Evolutionary conservation across 192 early-diverging fungal species (phyloP).

Genomic region (Podila verticillata): DNA sequence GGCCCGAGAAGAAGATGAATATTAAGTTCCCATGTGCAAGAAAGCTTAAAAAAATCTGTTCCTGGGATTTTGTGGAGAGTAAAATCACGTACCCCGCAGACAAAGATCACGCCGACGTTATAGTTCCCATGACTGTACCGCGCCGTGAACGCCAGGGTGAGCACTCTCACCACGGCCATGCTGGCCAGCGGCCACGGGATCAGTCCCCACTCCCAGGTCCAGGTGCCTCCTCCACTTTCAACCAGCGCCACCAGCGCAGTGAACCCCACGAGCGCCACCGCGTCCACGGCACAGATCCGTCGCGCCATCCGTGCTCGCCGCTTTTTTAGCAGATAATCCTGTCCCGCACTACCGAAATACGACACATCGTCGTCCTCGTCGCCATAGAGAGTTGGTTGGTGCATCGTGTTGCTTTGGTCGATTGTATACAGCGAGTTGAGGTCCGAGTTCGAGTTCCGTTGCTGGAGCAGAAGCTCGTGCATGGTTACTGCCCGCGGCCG

Average conservation of each 20-base stretch:
- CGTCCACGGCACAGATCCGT: conserved; percentile 26
- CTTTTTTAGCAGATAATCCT: conserved; percentile 40
- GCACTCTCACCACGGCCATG: conserved; percentile 18
- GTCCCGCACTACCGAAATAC: conserved; percentile 42
- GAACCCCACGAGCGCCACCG: conserved; percentile 12
- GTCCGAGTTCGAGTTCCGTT: conserved; percentile 14
- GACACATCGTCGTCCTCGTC: conserved; percentile 22
- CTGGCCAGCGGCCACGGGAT: conserved; percentile 19
- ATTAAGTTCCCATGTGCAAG: no score
- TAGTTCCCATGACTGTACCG: conserved; percentile 47
- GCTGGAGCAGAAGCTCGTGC: conserved; percentile 2
- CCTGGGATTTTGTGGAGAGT: no score
- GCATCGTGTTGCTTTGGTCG: conserved; percentile 15
- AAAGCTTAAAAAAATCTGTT: no score
- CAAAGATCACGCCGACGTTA: conserved; percentile 36
- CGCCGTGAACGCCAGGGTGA: conserved; percentile 22
- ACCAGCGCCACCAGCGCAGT: not conserved
- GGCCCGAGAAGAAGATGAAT: not conserved
- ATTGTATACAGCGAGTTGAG: conserved; percentile 43
- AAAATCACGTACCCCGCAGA: conserved; percentile 37
- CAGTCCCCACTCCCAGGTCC: conserved; percentile 24
- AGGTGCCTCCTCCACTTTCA: not conserved
- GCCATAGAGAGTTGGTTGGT: not conserved
- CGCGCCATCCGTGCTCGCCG: conserved; percentile 20
- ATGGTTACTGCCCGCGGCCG: conserved; percentile 11